A percentile compares a stretch with the other conserved stretches of the same genome.
Conservation (phyloP, 129 eudicot species). For the Tanacetum coccineum region DNA sequence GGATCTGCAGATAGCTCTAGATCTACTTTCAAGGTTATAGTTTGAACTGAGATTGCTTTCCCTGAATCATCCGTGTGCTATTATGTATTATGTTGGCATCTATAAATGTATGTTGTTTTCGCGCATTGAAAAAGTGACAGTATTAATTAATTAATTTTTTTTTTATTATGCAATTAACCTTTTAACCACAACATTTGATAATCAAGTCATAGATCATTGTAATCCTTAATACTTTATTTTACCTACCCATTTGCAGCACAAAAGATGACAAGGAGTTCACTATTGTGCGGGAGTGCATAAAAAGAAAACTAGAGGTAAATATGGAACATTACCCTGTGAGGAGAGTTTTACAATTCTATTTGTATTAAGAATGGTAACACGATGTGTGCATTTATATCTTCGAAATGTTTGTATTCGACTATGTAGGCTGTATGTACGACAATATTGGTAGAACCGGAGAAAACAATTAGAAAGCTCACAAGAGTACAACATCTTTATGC, state of each 20-base stretch:
- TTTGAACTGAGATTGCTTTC: constrained; percentile 12
- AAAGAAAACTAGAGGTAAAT: constrained; percentile 75
- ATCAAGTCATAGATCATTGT: not conserved
- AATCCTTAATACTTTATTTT: constrained; percentile 2
- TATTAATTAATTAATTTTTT: no score
- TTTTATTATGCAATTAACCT: no score
- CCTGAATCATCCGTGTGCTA: constrained; percentile 6
- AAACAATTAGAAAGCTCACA: constrained; percentile 76
- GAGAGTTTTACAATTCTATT: not conserved
- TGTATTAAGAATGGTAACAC: constrained; percentile 11
- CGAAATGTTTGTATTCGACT: constrained; percentile 8
- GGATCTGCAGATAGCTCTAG: constrained; percentile 78
- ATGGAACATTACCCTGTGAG: not conserved
- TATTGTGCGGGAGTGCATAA: constrained; percentile 79
- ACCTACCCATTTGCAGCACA: constrained; percentile 41
- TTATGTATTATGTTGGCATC: not conserved
- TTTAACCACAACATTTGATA: not conserved
- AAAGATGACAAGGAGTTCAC: constrained; percentile 86
- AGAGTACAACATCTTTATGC: constrained; percentile 97
- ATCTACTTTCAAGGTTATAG: constrained; percentile 80
- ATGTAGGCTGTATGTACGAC: constrained; percentile 58
- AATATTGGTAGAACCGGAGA: constrained; percentile 64
- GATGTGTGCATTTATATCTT: constrained; percentile 2
- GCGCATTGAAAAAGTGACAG: not conserved
- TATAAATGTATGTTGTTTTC: not conserved